Base-by-base conservation (phyloP, 257 asterid genomes). In the Vinca minor region DNA sequence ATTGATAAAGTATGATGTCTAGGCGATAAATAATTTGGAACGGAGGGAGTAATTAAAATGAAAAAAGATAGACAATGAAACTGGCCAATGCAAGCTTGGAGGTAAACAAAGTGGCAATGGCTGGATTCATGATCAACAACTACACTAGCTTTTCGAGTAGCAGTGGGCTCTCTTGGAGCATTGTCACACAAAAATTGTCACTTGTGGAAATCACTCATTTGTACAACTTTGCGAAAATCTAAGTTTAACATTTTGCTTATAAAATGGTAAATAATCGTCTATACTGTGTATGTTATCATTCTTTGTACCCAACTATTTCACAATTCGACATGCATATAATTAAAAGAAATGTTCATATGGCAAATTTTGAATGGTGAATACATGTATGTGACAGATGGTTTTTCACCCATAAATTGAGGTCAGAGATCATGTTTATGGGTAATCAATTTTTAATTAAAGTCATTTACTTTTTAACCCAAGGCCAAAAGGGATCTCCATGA, bases 371-470 rank as follows among this genome's bases (percentile, higher is more conserved):
- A n/a, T n/a, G n/a, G n/a, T n/a, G n/a, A n/a, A n/a, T n/a, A n/a
- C n/a, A n/a, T n/a, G n/a, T n/a, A n/a, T n/a, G n/a, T n/a, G n/a
- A n/a, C n/a, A n/a, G n/a, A n/a, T n/a, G n/a, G n/a, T n/a, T n/a
- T n/a, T n/a, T n/a, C n/a, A n/a, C n/a, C n/a, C n/a, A n/a, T n/a
- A n/a, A n/a, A n/a, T n/a, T n/a, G n/a, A n/a, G n/a, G n/a, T n/a
- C n/a, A 52, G 72, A 59, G 56, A 42, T 42, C 47, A 67, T 67
- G n/a, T n/a, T 67, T 63, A 57, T 17, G 32, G 79, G n/a, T 73
- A 85, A 87, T 87, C 89, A 90, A 87, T 80, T 67, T 75, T 61
- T 82, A 78, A 78, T 72, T 71, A 86, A 85, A 80, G 82, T 73
- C 82, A 72, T n/a, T 77, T 80, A 85, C 72, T 86, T 72, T 87